Percentiles rank a stretch among this genome's conserved stretches.
These are phyloP conservation scores for Aspergillus hiratsukae DNA, from an alignment of 2,329 filamentous ascomycete genomes.

Conservation along the genomic window DNA sequence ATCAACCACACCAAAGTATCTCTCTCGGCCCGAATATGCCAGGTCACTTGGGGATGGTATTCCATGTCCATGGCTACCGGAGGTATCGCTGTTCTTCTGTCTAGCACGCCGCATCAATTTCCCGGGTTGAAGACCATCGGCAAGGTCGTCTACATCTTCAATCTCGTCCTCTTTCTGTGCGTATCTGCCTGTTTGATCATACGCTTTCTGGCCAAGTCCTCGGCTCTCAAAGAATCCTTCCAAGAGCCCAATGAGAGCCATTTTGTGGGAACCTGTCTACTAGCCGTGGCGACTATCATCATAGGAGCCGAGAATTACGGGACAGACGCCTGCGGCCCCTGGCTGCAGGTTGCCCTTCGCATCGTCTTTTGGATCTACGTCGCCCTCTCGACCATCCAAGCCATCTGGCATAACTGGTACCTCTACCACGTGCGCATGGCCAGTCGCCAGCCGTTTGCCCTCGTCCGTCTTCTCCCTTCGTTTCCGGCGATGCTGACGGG, in stretches of 20 bases:
- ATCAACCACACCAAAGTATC: background rate
- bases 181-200: slow-evolving; percentile 50
- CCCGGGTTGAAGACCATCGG: slow-evolving; percentile 59
- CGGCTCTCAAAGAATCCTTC: slow-evolving; percentile 48
- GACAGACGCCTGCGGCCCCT: slow-evolving; percentile 51
- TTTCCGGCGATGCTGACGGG: slow-evolving; percentile 35
- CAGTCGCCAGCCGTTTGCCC: slow-evolving; percentile 16
- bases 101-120: slow-evolving; percentile 58
- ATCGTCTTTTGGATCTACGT: slow-evolving; percentile 66
- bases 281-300: slow-evolving; percentile 61
- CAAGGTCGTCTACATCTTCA: slow-evolving; percentile 60
- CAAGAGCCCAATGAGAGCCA: slow-evolving; percentile 61
- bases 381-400: slow-evolving; percentile 33
- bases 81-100: slow-evolving; percentile 59
- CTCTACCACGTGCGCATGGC: slow-evolving; percentile 5
- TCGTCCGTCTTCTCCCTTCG: slow-evolving; percentile 11
- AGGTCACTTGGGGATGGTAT: slow-evolving; percentile 67
- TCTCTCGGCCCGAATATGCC: slow-evolving; percentile 18
- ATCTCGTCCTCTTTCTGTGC: slow-evolving; percentile 57
- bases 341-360: slow-evolving; percentile 55
- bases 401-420: slow-evolving; percentile 4
- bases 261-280: slow-evolving; percentile 64
- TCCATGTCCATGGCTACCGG: slow-evolving; percentile 68
- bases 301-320: slow-evolving; percentile 61
- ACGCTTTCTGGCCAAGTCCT: slow-evolving; percentile 56